Evolutionary conservation across 345 rosid species (phyloP).

Genomic region (Murraya koenigii): DNA sequence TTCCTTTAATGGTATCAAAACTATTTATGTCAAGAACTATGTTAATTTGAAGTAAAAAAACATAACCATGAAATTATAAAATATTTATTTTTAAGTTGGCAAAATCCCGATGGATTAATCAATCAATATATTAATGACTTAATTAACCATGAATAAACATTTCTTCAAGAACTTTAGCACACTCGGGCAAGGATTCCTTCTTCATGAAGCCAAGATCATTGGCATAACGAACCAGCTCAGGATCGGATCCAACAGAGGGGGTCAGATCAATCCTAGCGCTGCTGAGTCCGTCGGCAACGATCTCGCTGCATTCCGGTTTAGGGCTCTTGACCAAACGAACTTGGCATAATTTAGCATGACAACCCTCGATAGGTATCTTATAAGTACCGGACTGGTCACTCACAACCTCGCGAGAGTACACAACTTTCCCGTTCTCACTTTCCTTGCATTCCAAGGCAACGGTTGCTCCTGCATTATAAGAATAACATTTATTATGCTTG

Average conservation of each 20-base stretch:
- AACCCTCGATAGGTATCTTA: slow-evolving; percentile 20
- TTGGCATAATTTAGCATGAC: slow-evolving; percentile 38
- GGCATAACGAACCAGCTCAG: slow-evolving; percentile 6
- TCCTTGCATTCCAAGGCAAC: slow-evolving; percentile 32
- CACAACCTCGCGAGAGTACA: slow-evolving; percentile 3
- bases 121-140: not conserved
- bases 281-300: not conserved
- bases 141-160: slow-evolving; percentile 8
- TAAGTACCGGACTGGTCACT: slow-evolving; percentile 27
- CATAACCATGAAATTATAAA: too few relatives aligned
- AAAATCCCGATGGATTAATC: not conserved
- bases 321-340: slow-evolving; percentile 17
- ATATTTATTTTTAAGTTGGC: not conserved
- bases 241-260: slow-evolving; percentile 15
- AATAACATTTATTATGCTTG: too few relatives aligned
- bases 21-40: too few relatives aligned
- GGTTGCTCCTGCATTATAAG: slow-evolving; percentile 22
- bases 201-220: slow-evolving; percentile 33
- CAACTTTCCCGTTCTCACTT: not conserved
- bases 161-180: slow-evolving; percentile 19
- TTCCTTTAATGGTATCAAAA: too few relatives aligned
- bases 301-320: slow-evolving; percentile 23
- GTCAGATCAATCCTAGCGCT: slow-evolving; percentile 25
- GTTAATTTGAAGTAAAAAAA: too few relatives aligned
- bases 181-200: slow-evolving; percentile 17